phyloP scores from a whole-genome alignment of 1,284 basidiomycete genomes.

The Rhodotorula sp. region DNA sequence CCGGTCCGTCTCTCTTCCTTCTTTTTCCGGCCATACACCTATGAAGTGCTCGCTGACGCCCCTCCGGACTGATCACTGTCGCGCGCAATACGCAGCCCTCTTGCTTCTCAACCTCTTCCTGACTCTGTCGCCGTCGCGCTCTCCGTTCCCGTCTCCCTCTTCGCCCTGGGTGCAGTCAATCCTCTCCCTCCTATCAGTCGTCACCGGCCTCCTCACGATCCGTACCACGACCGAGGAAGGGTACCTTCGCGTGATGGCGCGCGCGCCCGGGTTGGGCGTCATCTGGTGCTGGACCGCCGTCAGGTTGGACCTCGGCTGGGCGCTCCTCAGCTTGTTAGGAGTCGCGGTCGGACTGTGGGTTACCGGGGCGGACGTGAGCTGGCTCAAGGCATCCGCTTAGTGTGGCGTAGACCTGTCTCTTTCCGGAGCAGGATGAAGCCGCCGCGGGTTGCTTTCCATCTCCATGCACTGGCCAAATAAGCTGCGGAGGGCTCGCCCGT shows the following conservation, averaged over 20 bases:
- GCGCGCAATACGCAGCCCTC: slow-evolving; percentile 22
- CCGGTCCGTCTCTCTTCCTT: slow-evolving; percentile 41
- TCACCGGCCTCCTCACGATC: slow-evolving; percentile 27
- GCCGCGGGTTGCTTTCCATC: too few relatives aligned
- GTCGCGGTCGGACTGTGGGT: slow-evolving; percentile 27
- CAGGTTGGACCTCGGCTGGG: slow-evolving; percentile 33
- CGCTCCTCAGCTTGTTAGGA: slow-evolving; percentile 14
- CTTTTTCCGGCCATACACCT: not conserved
- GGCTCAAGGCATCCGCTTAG: not conserved
- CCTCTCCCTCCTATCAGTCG: slow-evolving; percentile 27
- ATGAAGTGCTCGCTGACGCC: not conserved
- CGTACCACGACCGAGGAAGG: slow-evolving; percentile 38
- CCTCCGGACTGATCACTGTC: slow-evolving; percentile 6
- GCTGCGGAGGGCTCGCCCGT: too few relatives aligned
- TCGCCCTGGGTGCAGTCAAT: slow-evolving; percentile 11
- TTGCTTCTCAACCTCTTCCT: slow-evolving; percentile 47
- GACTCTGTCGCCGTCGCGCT: slow-evolving; percentile 34
- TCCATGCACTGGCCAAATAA: too few relatives aligned
- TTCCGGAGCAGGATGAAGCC: too few relatives aligned
- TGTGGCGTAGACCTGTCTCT: too few relatives aligned
- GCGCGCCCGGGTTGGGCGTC: slow-evolving; percentile 29
- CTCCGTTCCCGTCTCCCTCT: slow-evolving; percentile 12
- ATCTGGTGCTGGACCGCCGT: slow-evolving; percentile 40
- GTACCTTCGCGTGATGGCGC: slow-evolving; percentile 37
- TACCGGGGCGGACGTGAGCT: slow-evolving; percentile 12